A percentile compares a stretch with the other conserved stretches of the same genome.
These are phyloP conservation scores for Euphorbia lathyris DNA, from an alignment of 345 rosid genomes.

Conservation along the genomic window DNA sequence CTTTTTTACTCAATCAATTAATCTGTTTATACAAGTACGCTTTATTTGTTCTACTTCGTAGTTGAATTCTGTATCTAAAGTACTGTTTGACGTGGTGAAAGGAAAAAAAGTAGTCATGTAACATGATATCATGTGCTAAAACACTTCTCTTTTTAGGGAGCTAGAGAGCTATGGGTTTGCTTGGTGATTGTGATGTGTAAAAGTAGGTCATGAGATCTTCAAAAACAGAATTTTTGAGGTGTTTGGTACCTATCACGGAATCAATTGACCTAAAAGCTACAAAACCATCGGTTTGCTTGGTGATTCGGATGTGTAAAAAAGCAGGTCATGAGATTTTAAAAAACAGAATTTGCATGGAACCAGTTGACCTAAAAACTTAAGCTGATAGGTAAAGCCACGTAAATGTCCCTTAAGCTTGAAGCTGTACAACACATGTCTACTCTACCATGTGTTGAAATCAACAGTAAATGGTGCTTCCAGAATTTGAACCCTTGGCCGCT, in stretches of 20 bases:
- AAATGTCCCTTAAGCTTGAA: too few species aligned
- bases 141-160: background rate
- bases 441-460: too few species aligned
- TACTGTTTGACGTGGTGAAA: background rate
- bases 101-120: conserved; percentile 1
- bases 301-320: background rate
- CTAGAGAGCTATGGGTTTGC: background rate
- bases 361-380: too few species aligned
- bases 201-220: too few species aligned
- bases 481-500: too few species aligned
- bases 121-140: background rate
- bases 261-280: background rate
- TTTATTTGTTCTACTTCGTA: background rate
- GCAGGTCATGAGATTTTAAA: too few species aligned
- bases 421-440: too few species aligned
- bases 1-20: background rate
- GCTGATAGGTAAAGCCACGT: too few species aligned
- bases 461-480: too few species aligned
- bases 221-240: background rate
- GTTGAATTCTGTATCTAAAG: background rate
- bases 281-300: background rate
- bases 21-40: background rate
- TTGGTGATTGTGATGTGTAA: background rate
- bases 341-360: background rate
- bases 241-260: too few species aligned